A percentile compares a stretch with the other conserved stretches of the same genome.
These are phyloP conservation scores for Entrophospora sp. DNA, from an alignment of 192 early-diverging fungal genomes.

Conservation along the genomic window DNA sequence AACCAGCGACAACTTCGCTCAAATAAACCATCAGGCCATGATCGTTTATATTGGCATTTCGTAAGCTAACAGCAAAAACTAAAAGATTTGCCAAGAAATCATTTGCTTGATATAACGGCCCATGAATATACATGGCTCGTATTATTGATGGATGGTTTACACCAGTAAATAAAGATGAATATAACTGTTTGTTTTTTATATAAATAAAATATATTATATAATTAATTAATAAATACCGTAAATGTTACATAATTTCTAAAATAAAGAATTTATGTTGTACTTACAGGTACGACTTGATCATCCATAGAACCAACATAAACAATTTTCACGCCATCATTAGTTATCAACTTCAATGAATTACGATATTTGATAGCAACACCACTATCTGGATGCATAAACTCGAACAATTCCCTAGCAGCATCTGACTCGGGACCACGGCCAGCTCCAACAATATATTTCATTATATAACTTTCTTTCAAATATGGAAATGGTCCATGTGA, in stretches of 20 bases:
- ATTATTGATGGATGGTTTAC: slow-evolving; percentile 73
- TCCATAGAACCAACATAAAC: slow-evolving; percentile 82
- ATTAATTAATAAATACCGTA: no score
- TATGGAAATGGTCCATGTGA: slow-evolving; percentile 81
- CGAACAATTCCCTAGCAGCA: slow-evolving; percentile 87
- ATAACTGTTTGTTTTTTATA: no score
- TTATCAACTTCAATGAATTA: slow-evolving; percentile 55
- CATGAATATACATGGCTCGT: slow-evolving; percentile 87
- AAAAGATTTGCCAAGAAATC: slow-evolving; percentile 86
- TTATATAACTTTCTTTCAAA: slow-evolving; percentile 71
- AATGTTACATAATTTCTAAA: no score
- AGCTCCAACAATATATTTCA: slow-evolving; percentile 60
- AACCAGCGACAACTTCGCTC: slow-evolving; percentile 78
- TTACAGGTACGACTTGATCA: slow-evolving; percentile 86
- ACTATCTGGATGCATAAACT: slow-evolving; percentile 77
- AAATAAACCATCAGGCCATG: slow-evolving; percentile 80
- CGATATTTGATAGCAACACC: slow-evolving; percentile 62
- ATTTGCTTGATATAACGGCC: slow-evolving; percentile 62
- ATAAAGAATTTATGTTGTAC: no score
- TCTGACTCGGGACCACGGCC: slow-evolving; percentile 53
- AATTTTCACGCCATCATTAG: slow-evolving; percentile 62
- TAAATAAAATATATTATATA: no score
- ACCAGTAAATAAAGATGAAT: slow-evolving; percentile 63
- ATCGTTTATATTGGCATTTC: slow-evolving; percentile 83
- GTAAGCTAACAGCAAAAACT: slow-evolving; percentile 74